These are phyloP conservation scores for Berberis thunbergii DNA, from an alignment of 164 flowering plant species.

Conservation along the genomic window DNA sequence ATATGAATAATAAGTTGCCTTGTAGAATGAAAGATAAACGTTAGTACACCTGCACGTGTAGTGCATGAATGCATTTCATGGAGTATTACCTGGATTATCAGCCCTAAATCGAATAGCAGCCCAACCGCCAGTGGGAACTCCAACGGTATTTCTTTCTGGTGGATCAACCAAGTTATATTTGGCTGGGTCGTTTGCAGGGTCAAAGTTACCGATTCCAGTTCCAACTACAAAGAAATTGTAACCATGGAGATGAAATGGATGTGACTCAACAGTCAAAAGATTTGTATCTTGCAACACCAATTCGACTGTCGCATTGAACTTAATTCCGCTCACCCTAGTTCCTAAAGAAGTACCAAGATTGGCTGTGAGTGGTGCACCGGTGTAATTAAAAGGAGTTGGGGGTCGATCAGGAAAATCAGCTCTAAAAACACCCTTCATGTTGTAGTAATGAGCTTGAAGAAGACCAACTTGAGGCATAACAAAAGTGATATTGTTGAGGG, in stretches of 20 bases:
- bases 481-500: conserved; percentile 35
- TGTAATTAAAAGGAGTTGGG: conserved; percentile 31
- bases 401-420: conserved; percentile 36
- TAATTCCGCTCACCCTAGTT: conserved; percentile 26
- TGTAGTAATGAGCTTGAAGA: conserved; percentile 37
- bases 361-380: conserved; percentile 33
- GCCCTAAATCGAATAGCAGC: conserved; percentile 61
- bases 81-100: conserved; percentile 56
- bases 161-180: conserved; percentile 55
- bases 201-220: conserved; percentile 33
- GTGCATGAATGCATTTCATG: neutral
- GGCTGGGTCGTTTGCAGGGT: conserved; percentile 29
- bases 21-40: too few relatives aligned
- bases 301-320: conserved; percentile 34
- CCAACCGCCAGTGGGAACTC: conserved; percentile 77
- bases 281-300: conserved; percentile 39
- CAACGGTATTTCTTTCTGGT: conserved; percentile 54
- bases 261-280: conserved; percentile 32
- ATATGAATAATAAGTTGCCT: too few relatives aligned
- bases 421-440: conserved; percentile 22
- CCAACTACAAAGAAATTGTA: conserved; percentile 41
- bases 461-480: conserved; percentile 34
- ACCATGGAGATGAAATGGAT: conserved; percentile 48
- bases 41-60: too few relatives aligned
- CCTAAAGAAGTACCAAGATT: conserved; percentile 23